A percentile compares a stretch with the other conserved stretches of the same genome.
Evolutionary conservation across 148 eudicot species (phyloP).

Genomic region (Vaccinium darrowii): DNA sequence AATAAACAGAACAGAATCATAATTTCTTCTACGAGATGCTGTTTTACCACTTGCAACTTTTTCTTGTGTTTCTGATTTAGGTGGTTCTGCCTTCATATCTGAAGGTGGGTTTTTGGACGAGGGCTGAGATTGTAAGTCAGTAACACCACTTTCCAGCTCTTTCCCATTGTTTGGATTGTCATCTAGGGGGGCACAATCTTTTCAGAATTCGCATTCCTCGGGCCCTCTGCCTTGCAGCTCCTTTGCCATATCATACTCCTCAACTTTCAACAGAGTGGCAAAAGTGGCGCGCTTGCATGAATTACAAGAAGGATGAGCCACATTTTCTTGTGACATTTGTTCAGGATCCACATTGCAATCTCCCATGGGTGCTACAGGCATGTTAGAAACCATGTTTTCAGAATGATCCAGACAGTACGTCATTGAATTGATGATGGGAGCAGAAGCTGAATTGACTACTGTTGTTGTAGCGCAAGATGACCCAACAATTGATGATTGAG

Average conservation of each 20-base stretch:
- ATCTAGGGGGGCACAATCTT: too few relatives aligned
- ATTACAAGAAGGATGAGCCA: slow-evolving; percentile 36
- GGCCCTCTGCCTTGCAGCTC: too few relatives aligned
- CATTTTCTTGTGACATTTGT: slow-evolving; percentile 25
- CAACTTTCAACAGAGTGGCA: slow-evolving; percentile 28
- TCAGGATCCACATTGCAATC: slow-evolving; percentile 33
- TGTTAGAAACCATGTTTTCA: slow-evolving; percentile 27
- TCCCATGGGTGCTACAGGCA: slow-evolving; percentile 29
- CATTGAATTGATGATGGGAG: slow-evolving; percentile 65
- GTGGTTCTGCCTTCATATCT: too few relatives aligned
- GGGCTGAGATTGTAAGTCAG: too few relatives aligned
- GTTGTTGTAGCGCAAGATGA: slow-evolving; percentile 85
- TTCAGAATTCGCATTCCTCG: too few relatives aligned
- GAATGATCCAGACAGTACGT: slow-evolving; percentile 52
- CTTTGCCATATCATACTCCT: slow-evolving; percentile 24
- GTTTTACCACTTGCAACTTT: too few relatives aligned
- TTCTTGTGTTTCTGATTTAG: too few relatives aligned
- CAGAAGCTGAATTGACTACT: slow-evolving; percentile 65
- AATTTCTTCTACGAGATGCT: slow-evolving; percentile 54
- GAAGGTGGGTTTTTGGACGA: too few relatives aligned
- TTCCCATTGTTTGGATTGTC: too few relatives aligned
- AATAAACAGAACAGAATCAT: slow-evolving; percentile 86
- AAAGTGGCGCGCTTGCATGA: slow-evolving; percentile 28
- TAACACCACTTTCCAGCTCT: too few relatives aligned
- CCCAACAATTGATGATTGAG: slow-evolving; percentile 80